A percentile compares a stretch with the other conserved stretches of the same genome.
phyloP scores from a whole-genome alignment of 495 filamentous ascomycete genomes.

The Schizothecium vesticola region DNA sequence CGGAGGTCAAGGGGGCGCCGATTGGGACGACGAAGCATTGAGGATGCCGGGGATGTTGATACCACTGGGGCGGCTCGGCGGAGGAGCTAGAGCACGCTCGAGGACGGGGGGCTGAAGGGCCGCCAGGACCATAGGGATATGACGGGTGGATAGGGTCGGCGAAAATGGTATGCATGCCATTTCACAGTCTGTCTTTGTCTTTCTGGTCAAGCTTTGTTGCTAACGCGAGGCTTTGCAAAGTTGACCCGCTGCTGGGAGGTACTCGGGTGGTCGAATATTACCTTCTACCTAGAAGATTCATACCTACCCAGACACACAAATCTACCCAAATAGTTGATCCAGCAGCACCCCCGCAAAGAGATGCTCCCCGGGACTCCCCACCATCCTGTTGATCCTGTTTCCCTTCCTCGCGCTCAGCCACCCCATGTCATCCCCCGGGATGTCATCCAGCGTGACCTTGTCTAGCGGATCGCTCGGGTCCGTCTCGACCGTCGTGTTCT shows the following conservation, averaged over 20 bases:
- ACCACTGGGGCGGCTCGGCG: background rate
- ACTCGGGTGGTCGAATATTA: constrained; percentile 19
- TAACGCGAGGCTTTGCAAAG: constrained; percentile 12
- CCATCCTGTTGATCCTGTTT: constrained; percentile 71
- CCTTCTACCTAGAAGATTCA: constrained; percentile 9
- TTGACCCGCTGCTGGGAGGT: background rate
- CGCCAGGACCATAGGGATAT: background rate
- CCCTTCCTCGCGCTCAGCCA: constrained; percentile 68
- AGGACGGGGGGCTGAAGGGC: background rate
- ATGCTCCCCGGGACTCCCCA: constrained; percentile 51
- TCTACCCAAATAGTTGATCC: constrained; percentile 43
- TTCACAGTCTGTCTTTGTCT: background rate
- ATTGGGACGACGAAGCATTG: constrained; percentile 74
- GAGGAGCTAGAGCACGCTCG: background rate
- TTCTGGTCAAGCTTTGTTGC: constrained; percentile 2
- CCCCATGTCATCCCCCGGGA: constrained; percentile 57
- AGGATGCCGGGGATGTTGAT: background rate
- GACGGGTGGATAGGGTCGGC: background rate
- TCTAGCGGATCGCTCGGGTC: constrained; percentile 28
- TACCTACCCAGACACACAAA: background rate
- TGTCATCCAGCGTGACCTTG: constrained; percentile 29
- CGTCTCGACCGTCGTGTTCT: constrained; percentile 41
- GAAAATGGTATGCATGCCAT: constrained; percentile 23
- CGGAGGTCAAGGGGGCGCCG: constrained; percentile 75
- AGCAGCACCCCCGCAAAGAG: constrained; percentile 45